phyloP scores from a whole-genome alignment of 2,329 filamentous ascomycete genomes.

The Diaporthe humulicola region DNA sequence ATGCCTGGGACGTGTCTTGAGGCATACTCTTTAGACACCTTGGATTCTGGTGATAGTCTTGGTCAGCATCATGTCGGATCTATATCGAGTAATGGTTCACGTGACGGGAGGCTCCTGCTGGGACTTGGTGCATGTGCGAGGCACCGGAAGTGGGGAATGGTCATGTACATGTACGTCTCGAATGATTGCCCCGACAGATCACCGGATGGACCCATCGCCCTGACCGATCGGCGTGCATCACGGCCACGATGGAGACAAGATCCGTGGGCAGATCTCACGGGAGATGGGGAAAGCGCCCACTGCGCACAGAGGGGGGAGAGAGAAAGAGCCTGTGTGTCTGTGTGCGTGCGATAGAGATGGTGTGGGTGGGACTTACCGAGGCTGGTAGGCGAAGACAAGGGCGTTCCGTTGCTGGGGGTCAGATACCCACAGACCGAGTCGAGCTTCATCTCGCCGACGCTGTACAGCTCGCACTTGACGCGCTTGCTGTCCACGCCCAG shows the following conservation, averaged over 20 bases:
- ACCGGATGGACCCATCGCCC: constrained; percentile 4
- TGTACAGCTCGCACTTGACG: constrained; percentile 56
- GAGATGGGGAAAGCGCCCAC: constrained; percentile 7
- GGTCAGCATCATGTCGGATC: neutral
- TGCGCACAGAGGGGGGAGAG: neutral
- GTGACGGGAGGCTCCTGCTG: constrained; percentile 3
- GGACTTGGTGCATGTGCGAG: neutral
- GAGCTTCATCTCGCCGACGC: constrained; percentile 52
- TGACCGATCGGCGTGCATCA: neutral
- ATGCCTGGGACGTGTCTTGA: constrained; percentile 28
- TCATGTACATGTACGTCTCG: neutral
- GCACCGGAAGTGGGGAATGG: constrained; percentile 17
- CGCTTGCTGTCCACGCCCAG: constrained; percentile 51
- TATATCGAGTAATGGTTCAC: neutral
- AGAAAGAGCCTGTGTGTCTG: neutral
- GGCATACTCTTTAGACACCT: constrained; percentile 27
- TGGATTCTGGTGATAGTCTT: neutral
- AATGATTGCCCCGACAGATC: constrained; percentile 2
- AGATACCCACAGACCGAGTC: constrained; percentile 33
- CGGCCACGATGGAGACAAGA: constrained; percentile 8
- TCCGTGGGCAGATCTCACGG: constrained; percentile 16
- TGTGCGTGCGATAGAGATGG: neutral
- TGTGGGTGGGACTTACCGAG: constrained; percentile 28
- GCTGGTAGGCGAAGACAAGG: constrained; percentile 39
- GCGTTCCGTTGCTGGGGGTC: constrained; percentile 29